Evolutionary conservation across 1,284 basidiomycete species (phyloP).

Genomic region (Coniferiporia sulphurascens): DNA sequence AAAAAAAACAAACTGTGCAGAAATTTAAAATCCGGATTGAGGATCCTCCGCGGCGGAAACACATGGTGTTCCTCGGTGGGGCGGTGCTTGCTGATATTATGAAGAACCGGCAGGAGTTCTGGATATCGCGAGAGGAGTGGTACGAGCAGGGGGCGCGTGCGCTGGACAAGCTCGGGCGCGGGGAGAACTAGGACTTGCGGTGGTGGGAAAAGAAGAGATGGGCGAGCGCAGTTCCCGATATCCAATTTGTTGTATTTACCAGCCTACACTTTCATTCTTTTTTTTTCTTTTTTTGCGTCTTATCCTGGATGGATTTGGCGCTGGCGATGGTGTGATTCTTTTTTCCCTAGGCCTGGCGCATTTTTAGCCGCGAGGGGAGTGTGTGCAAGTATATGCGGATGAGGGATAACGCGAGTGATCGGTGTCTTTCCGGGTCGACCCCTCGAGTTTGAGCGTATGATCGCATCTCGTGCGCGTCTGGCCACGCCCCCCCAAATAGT

Average conservation of each 20-base stretch:
- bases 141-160: conserved; percentile 81
- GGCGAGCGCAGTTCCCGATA: background rate
- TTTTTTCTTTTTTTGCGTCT: no score
- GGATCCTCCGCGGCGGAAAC: conserved; percentile 95
- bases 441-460: no score
- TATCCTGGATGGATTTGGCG: no score
- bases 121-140: conserved; percentile 93
- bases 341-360: no score
- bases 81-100: conserved; percentile 97
- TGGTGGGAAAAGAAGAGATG: background rate
- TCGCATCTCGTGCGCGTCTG: no score
- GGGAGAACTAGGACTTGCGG: conserved; percentile 44
- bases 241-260: background rate
- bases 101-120: conserved; percentile 93
- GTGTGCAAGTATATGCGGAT: no score
- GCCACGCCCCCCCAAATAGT: no score
- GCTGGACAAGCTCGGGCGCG: conserved; percentile 78
- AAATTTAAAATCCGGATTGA: conserved; percentile 99
- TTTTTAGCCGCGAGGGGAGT: no score
- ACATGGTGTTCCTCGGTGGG: conserved; percentile 99
- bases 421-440: no score
- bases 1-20: conserved; percentile 40
- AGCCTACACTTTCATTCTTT: no score
- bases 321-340: no score
- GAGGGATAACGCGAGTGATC: no score